Evolutionary conservation across 2,329 filamentous ascomycete genomes (phyloP).

Genomic region (Nigrospora osmanthi): DNA sequence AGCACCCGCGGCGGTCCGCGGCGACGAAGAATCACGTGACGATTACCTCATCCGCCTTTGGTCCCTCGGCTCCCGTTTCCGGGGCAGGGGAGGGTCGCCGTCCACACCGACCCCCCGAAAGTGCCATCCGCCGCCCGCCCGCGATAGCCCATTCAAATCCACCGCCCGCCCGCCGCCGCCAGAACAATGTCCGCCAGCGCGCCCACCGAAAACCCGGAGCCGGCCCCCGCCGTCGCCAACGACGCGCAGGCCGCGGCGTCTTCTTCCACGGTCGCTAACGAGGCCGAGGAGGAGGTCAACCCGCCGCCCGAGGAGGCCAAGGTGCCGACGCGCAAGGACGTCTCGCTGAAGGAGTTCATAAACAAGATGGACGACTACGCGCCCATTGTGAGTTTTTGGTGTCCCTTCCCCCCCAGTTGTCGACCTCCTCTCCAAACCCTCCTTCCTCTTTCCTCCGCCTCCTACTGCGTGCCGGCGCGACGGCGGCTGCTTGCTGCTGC

Average conservation of each 20-base stretch:
- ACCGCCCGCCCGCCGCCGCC: neutral
- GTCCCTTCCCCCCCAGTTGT: too few relatives aligned
- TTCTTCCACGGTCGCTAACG: neutral
- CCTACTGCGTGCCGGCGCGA: too few relatives aligned
- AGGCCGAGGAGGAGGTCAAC: constrained; percentile 12
- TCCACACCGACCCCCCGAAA: too few relatives aligned
- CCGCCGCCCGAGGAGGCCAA: constrained; percentile 39
- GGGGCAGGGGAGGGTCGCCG: too few relatives aligned
- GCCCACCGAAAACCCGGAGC: constrained; percentile 19
- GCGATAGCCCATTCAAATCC: too few relatives aligned
- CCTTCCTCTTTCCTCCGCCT: neutral
- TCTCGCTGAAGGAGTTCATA: constrained; percentile 84
- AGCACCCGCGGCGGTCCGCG: too few relatives aligned
- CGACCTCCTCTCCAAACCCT: too few relatives aligned
- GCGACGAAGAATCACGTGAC: too few relatives aligned
- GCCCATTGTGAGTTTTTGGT: constrained; percentile 66
- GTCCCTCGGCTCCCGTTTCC: too few relatives aligned
- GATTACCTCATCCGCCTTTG: too few relatives aligned
- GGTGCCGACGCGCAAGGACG: constrained; percentile 79
- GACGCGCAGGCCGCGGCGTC: constrained; percentile 8
- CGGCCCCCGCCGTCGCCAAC: constrained; percentile 10
- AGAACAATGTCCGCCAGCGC: constrained; percentile 15
- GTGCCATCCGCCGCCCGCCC: too few relatives aligned
- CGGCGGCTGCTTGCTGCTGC: neutral
- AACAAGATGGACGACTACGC: constrained; percentile 98